These are phyloP conservation scores for Didymella sp. DNA, from an alignment of 2,329 filamentous ascomycete genomes.

Conservation along the genomic window DNA sequence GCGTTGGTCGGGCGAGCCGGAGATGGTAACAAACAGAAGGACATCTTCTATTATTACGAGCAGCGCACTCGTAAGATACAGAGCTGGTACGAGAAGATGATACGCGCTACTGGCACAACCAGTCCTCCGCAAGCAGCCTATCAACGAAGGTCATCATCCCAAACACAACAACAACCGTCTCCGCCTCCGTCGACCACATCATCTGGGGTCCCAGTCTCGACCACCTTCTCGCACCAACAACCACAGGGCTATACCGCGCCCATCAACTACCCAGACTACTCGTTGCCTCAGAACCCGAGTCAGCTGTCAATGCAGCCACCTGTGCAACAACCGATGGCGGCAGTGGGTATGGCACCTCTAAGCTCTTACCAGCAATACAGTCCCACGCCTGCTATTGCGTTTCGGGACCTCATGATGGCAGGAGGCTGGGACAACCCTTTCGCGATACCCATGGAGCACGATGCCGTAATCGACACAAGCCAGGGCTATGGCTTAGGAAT, in stretches of 20 bases:
- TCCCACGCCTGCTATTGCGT: conserved; percentile 30
- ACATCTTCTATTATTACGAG: conserved; percentile 40
- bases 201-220: conserved; percentile 25
- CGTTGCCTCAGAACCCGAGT: conserved; percentile 6
- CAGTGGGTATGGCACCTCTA: conserved; percentile 29
- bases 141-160: conserved; percentile 6
- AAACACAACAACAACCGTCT: conserved; percentile 6
- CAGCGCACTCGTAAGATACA: conserved; percentile 38
- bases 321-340: conserved; percentile 16
- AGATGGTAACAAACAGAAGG: conserved; percentile 32
- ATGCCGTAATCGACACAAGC: conserved; percentile 28
- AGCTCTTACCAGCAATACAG: conserved; percentile 27
- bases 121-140: conserved; percentile 19
- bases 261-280: conserved; percentile 16
- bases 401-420: conserved; percentile 38
- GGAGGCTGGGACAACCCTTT: conserved; percentile 40
- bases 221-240: conserved; percentile 31
- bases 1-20: conserved; percentile 33
- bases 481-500: conserved; percentile 31
- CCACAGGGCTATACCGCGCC: conserved; percentile 15
- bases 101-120: conserved; percentile 24
- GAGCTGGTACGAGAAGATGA: conserved; percentile 41
- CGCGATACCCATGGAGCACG: conserved; percentile 39
- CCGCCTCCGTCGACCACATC: conserved; percentile 14
- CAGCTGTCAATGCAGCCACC: conserved; percentile 5